A percentile compares a stretch with the other conserved stretches of the same genome.
Evolutionary conservation across 225 moss, liverwort and hornwort genomes (phyloP).

Genomic region (Physcomitrium patens): DNA sequence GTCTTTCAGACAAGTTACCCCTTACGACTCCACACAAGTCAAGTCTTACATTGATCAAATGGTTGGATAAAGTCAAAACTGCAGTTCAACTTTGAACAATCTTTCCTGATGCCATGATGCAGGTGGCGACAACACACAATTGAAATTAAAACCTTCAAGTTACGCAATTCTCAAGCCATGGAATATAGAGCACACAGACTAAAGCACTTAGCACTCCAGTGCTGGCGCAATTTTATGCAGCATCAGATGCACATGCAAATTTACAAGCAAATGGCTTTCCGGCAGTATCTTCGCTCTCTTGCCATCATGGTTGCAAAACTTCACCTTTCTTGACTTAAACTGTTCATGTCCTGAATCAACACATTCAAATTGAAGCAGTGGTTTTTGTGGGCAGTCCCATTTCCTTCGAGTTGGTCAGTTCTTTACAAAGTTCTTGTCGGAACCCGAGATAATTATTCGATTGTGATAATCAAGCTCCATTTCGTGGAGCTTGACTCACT

Average conservation of each 20-base stretch:
- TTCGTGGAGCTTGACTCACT: neutral
- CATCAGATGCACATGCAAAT: constrained; percentile 69
- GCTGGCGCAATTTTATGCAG: constrained; percentile 88
- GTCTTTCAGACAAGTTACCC: neutral
- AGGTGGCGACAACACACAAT: constrained; percentile 74
- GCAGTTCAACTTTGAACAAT: neutral
- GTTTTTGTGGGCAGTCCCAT: neutral
- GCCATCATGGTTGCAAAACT: constrained; percentile 64
- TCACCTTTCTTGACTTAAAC: constrained; percentile 10
- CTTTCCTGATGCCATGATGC: constrained; percentile 22
- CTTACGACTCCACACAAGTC: neutral
- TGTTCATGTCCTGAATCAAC: neutral
- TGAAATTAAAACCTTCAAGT: constrained; percentile 55
- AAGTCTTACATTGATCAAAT: neutral
- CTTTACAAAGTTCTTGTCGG: constrained; percentile 14
- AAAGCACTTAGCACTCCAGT: constrained; percentile 65
- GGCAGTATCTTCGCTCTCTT: constrained; percentile 86
- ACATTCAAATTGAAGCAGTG: constrained; percentile 17
- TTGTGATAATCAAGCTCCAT: constrained; percentile 1
- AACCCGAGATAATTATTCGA: constrained; percentile 1
- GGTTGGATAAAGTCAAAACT: neutral
- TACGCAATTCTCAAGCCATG: constrained; percentile 58
- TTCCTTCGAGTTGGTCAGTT: constrained; percentile 9
- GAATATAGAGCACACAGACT: constrained; percentile 63
- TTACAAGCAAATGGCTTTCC: constrained; percentile 90